These are phyloP conservation scores for Xylaria grammica DNA, from an alignment of 495 filamentous ascomycete species.

Conservation along the genomic window DNA sequence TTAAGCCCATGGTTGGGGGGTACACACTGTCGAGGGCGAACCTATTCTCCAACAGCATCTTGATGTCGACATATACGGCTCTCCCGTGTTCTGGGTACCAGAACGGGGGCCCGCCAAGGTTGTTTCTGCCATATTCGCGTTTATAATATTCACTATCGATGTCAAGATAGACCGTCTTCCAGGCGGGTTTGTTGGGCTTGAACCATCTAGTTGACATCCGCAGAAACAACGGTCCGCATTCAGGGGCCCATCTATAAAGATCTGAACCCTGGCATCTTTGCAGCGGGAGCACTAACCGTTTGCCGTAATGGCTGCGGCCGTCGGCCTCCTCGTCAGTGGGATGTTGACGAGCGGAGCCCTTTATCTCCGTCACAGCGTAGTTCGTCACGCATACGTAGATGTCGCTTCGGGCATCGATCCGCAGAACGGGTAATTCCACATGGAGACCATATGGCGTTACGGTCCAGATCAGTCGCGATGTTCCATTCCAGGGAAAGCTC, in stretches of 20 bases:
- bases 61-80: background rate
- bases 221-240: background rate
- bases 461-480: background rate
- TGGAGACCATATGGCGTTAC: background rate
- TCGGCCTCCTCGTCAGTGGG: too few relatives aligned
- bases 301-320: too few relatives aligned
- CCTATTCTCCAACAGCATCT: background rate
- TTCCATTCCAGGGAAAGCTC: background rate
- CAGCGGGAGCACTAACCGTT: background rate
- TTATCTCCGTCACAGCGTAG: too few relatives aligned
- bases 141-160: too few relatives aligned
- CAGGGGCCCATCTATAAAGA: background rate
- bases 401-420: background rate
- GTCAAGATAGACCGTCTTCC: background rate
- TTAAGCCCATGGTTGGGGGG: background rate
- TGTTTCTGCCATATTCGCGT: too few relatives aligned
- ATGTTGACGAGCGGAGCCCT: too few relatives aligned
- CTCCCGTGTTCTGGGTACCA: too few relatives aligned
- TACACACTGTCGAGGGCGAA: slow-evolving; percentile 1
- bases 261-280: background rate
- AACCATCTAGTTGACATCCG: too few relatives aligned
- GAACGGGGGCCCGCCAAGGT: too few relatives aligned
- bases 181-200: too few relatives aligned
- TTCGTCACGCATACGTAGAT: background rate
- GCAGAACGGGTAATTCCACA: background rate